Percentiles rank a stretch among this genome's conserved stretches.
phyloP scores from a whole-genome alignment of 177 flowering plant species.

The Tripterygium wilfordii region DNA sequence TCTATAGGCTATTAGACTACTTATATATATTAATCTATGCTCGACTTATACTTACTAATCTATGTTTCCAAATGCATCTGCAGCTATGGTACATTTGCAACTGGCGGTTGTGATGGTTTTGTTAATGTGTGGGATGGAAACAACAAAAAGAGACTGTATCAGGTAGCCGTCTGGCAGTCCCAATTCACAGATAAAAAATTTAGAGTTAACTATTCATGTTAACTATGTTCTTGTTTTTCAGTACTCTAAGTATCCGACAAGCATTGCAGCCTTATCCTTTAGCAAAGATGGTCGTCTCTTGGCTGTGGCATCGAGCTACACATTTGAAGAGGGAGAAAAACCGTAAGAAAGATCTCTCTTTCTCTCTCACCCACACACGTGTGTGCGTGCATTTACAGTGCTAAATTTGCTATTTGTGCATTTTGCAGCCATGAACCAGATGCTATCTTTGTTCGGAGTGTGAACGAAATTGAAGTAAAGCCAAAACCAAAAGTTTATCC shows the following conservation, averaged over 20 bases:
- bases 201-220: not conserved
- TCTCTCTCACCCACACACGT: slow-evolving; percentile 1
- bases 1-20: no score
- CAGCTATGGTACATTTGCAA: slow-evolving; percentile 98
- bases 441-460: slow-evolving; percentile 76
- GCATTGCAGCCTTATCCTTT: slow-evolving; percentile 91
- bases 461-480: slow-evolving; percentile 91
- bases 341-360: slow-evolving; percentile 35
- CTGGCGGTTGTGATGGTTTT: slow-evolving; percentile 98
- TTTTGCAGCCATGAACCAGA: slow-evolving; percentile 92
- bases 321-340: slow-evolving; percentile 92
- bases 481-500: slow-evolving; percentile 87
- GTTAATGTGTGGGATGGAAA: slow-evolving; percentile 99
- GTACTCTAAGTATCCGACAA: slow-evolving; percentile 85
- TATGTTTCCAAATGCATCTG: slow-evolving; percentile 6
- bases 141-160: slow-evolving; percentile 95
- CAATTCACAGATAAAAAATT: not conserved
- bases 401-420: not conserved
- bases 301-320: slow-evolving; percentile 97
- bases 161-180: slow-evolving; percentile 35
- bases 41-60: not conserved
- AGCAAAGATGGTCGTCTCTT: slow-evolving; percentile 92
- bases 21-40: slow-evolving; percentile 3
- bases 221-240: slow-evolving; percentile 17
- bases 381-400: not conserved